Base-by-base conservation (phyloP, 306 rosid species). In the Corylus heterophylla region DNA sequence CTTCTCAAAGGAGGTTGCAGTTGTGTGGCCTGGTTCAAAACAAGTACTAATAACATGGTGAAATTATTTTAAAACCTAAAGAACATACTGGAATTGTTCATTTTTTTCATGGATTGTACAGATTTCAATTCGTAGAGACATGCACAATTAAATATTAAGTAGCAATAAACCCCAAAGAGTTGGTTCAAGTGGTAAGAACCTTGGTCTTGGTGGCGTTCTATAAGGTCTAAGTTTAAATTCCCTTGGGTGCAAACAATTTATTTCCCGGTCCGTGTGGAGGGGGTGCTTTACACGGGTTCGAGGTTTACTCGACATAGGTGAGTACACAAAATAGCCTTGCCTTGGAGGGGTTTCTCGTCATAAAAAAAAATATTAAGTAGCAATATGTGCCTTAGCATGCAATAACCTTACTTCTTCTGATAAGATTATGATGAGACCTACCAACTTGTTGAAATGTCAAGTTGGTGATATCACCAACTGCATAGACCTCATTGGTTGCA, bases 381-480 rank as follows among this genome's bases (percentile, higher is more conserved):
- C 14, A 22, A 22, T 58, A 35, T 58, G 12, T 22, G 20, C 20
- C 37, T 58, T 13, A 0, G 37, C 31, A 20, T 58, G 37, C 66
- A 58, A 58, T 22, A 58, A 58, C 31, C 14, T 9, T 22, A 10
- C 64, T 58, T 58, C 37, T 58, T 22, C 9, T 5, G 45, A 42
- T 27, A 58, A 12, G 35, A 58, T 22, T 58, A 22, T 8, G 27
- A 22, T 22, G 64, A 58, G 29, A 59, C 45, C 66, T 31, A 29
- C 20, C 1, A 49, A 63, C 63, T 18, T 63, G 62, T 63, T n/a
- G 50, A 76, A 64, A 76, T 29, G 42, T 51, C 61, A 35, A 64
- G 48, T 49, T 76, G 61, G 49, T 76, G 73, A 16, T 37, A 64
- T 63, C 61, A 63, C 51, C 27, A 48, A 31, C 39, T 49, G 44